Conservation (phyloP, 176 grass and related monocot species). For the Aechmea fasciata region DNA sequence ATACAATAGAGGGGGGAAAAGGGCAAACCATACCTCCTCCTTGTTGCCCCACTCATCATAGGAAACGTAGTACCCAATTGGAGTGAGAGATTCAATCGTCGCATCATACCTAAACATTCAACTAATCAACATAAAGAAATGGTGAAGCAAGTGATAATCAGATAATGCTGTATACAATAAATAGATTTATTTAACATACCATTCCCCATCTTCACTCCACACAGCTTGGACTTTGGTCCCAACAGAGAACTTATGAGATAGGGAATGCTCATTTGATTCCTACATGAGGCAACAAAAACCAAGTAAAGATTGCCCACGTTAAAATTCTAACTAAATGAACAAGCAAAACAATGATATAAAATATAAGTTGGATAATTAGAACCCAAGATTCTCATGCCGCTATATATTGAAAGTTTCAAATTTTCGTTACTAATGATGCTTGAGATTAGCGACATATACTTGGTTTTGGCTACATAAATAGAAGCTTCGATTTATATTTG, state of each 20-base stretch:
- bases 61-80: constrained; percentile 73
- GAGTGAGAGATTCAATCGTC: constrained; percentile 61
- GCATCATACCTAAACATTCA: constrained; percentile 84
- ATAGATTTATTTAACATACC: constrained; percentile 34
- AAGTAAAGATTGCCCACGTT: neutral
- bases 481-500: too few species aligned
- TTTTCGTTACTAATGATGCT: neutral
- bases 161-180: neutral
- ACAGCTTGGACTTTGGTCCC: constrained; percentile 79
- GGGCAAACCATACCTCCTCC: constrained; percentile 58
- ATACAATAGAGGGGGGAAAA: neutral
- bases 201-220: constrained; percentile 79
- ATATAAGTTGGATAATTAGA: neutral
- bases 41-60: constrained; percentile 79
- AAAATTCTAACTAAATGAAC: neutral
- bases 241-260: constrained; percentile 38
- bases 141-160: constrained; percentile 24
- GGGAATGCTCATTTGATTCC: constrained; percentile 26
- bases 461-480: too few species aligned
- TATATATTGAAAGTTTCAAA: neutral
- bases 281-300: constrained; percentile 16
- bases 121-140: constrained; percentile 47
- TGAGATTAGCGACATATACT: neutral
- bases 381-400: neutral
- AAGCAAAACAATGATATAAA: neutral